Evolutionary conservation across 2,329 filamentous ascomycete genomes (phyloP).

Genomic region (Thelonectria rubi): DNA sequence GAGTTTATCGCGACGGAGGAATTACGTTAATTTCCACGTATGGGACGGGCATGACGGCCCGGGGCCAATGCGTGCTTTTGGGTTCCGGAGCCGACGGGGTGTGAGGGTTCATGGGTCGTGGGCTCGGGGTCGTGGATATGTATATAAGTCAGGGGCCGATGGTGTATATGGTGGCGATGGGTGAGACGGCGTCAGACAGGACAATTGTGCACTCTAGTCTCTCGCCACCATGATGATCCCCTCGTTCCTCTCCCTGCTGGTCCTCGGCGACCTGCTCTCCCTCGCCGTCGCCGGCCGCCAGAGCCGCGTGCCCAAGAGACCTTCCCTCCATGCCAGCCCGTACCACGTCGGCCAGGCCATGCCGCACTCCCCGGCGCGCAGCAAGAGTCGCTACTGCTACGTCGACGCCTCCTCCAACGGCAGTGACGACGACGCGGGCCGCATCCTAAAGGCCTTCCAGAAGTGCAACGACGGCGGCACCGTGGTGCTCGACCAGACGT

Average conservation of each 20-base stretch:
- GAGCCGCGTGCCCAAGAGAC: conserved; percentile 28
- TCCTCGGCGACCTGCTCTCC: conserved; percentile 28
- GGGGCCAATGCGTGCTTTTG: too few species aligned
- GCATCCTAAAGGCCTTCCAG: conserved; percentile 37
- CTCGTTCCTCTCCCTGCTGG: conserved; percentile 22
- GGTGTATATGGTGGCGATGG: too few species aligned
- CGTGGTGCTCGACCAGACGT: conserved; percentile 66
- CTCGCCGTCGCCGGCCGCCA: conserved; percentile 17
- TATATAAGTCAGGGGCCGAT: too few species aligned
- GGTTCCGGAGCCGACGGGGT: too few species aligned
- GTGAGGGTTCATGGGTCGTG: too few species aligned
- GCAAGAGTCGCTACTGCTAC: conserved; percentile 30
- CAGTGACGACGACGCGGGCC: conserved; percentile 29
- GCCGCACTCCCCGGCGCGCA: conserved; percentile 29
- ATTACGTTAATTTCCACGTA: too few species aligned
- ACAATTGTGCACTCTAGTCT: not conserved
- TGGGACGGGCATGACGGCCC: too few species aligned
- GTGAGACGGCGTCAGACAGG: not conserved
- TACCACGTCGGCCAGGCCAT: conserved; percentile 30
- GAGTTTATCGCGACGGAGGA: too few species aligned
- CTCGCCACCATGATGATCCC: conserved; percentile 11
- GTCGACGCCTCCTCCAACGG: conserved; percentile 32
- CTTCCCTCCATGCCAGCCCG: conserved; percentile 30
- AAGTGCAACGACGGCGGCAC: conserved; percentile 70
- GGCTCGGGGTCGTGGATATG: too few species aligned